Evolutionary conservation across 208 protist genomes (phyloP).

Genomic region (Acanthamoeba lenticulata): DNA sequence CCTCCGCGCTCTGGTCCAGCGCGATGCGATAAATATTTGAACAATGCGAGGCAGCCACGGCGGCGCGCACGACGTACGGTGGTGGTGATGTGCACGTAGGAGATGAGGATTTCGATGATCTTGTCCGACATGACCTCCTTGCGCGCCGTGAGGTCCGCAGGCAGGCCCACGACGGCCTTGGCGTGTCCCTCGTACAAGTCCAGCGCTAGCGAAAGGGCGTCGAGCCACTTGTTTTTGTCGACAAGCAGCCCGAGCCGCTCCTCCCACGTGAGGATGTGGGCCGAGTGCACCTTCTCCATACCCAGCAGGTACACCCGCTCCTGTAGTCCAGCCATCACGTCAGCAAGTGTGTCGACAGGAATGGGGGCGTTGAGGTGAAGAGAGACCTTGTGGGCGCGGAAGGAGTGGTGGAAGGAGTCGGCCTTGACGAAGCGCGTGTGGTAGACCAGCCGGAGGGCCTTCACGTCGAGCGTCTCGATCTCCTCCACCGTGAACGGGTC

Average conservation of each 20-base stretch:
- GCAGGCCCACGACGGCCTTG: conserved; percentile 72
- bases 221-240: conserved; percentile 70
- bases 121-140: conserved; percentile 70
- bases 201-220: conserved; percentile 73
- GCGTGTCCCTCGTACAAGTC: conserved; percentile 76
- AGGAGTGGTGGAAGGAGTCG: conserved; percentile 48
- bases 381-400: conserved; percentile 47
- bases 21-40: background rate
- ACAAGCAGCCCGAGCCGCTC: conserved; percentile 68
- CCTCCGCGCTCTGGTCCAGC: conserved; percentile 51
- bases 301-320: conserved; percentile 53
- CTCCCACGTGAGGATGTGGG: conserved; percentile 72
- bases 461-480: conserved; percentile 72
- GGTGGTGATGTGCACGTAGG: conserved; percentile 59
- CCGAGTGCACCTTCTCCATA: conserved; percentile 70
- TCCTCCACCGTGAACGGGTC: conserved; percentile 77
- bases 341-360: background rate
- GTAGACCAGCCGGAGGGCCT: conserved; percentile 71
- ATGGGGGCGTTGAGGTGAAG: background rate
- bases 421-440: conserved; percentile 65
- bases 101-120: conserved; percentile 75
- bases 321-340: background rate
- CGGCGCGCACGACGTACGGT: background rate
- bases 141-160: background rate
- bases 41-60: too few species aligned